A percentile compares a stretch with the other conserved stretches of the same genome.
Evolutionary conservation across 768 basidiomycete species (phyloP).

Genomic region (Lentinula raphanica): DNA sequence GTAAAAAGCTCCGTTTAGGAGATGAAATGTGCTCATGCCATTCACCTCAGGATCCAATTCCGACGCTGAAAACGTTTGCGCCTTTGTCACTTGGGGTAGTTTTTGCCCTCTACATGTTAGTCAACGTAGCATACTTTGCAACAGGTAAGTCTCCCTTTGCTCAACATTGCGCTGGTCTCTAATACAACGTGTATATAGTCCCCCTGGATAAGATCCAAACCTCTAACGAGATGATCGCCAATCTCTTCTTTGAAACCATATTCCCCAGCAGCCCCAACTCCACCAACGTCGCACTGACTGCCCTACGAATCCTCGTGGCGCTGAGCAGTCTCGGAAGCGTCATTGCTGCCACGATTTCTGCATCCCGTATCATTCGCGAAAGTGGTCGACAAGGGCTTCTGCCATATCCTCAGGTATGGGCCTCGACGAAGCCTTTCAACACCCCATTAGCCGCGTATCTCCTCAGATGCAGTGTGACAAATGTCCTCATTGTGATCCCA

Average conservation of each 20-base stretch:
- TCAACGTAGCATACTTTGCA: conserved; percentile 64
- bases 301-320: conserved; percentile 40
- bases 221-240: conserved; percentile 55
- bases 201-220: conserved; percentile 57
- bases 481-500: background rate
- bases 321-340: conserved; percentile 58
- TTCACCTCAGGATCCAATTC: conserved; percentile 50
- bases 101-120: conserved; percentile 50
- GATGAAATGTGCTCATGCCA: conserved; percentile 52
- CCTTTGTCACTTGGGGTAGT: conserved; percentile 54
- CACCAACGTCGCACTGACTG: background rate
- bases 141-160: conserved; percentile 47
- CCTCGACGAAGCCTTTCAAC: conserved; percentile 55
- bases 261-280: background rate
- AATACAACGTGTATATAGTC: conserved; percentile 24
- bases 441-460: conserved; percentile 54
- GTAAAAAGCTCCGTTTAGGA: conserved; percentile 56
- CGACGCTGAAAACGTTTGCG: conserved; percentile 60
- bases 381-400: conserved; percentile 59
- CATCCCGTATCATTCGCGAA: conserved; percentile 51
- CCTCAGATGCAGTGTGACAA: conserved; percentile 21
- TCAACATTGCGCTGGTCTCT: background rate
- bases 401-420: conserved; percentile 56
- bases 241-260: background rate
- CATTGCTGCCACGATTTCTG: conserved; percentile 31